Evolutionary conservation across 2,329 filamentous ascomycete genomes (phyloP), one percentile per base, ranked within the genome.

Genomic region (Ilyonectria mors-panacis): DNA sequence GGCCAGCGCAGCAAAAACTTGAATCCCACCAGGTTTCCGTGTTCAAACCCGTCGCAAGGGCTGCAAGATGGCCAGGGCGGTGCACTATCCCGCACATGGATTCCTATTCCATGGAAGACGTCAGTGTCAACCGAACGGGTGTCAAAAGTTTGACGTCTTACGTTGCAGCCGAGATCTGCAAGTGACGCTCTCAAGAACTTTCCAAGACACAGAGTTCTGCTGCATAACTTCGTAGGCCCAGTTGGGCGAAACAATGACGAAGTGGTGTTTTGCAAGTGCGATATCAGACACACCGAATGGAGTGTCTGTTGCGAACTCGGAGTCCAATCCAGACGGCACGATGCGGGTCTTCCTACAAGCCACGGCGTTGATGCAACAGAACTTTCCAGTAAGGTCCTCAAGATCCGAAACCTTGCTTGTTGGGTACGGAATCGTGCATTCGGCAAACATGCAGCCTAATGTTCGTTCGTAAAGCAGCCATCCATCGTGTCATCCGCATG

Each of bases 241-340:
- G 65, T 61, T 47, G 44, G 35, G 58, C 50, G 30, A 19, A 60
- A 53, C 55, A 59, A 61, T 60, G 67, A 66, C 48, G 51, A 45
- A 70, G 70, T 45, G 56, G 66, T 50, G 67, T 76, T 63, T 72
- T 70, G 73, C 73, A 73, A 71, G 73, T 74, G 66, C 72, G 59
- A 72, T 73, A 70, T 44, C 44, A 55, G 35, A 19, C 15, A 50
- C 65, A 59, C 70, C 42, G 37, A 61, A 75, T 75, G 57, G 61
- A 76, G 73, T 56, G 55, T 56, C 21, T 66, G 70, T 75, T 75
- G 73, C 73, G 73, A 75, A 64, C 50, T 51, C 68, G 59, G 55
- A 57, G 56, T 61, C 61, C 61, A 39, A 51, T 67, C 30, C 21
- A 50, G 42, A 60, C 47, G 23, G 57, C 57, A 63, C 55, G 28